phyloP scores from a whole-genome alignment of 2,329 filamentous ascomycete genomes.

The Talaromyces sp. region DNA sequence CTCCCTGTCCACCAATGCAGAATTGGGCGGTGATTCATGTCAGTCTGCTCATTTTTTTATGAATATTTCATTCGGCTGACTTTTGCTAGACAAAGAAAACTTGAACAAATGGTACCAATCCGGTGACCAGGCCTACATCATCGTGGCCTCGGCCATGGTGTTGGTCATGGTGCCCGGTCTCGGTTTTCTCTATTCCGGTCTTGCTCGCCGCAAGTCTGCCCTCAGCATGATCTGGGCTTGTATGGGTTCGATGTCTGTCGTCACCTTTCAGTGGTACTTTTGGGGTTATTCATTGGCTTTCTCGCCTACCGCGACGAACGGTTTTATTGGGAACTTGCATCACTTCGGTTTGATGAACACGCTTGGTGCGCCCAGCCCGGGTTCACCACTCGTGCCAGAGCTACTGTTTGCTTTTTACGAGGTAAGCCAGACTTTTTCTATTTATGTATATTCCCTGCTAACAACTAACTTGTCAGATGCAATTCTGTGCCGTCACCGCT shows the following conservation, averaged over 20 bases:
- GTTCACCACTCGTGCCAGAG: conserved; percentile 80
- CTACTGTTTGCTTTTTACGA: conserved; percentile 93
- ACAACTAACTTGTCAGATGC: conserved; percentile 57
- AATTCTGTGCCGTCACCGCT: conserved; percentile 91
- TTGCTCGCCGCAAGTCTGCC: conserved; percentile 95
- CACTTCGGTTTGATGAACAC: conserved; percentile 87
- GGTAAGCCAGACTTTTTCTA: conserved; percentile 41
- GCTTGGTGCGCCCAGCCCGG: conserved; percentile 75
- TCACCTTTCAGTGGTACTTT: conserved; percentile 99
- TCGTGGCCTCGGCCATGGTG: conserved; percentile 86
- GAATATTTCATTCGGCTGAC: conserved; percentile 2
- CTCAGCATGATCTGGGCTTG: conserved; percentile 95
- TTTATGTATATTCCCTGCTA: no score
- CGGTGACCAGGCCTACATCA: conserved; percentile 90
- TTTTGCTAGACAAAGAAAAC: conserved; percentile 64
- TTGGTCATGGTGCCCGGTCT: conserved; percentile 95
- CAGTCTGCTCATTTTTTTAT: conserved; percentile 37
- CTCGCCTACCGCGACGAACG: conserved; percentile 71
- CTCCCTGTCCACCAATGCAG: conserved; percentile 44
- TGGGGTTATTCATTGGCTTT: conserved; percentile 98
- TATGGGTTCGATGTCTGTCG: conserved; percentile 86
- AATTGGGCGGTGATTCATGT: conserved; percentile 73
- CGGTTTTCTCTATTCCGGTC: conserved; percentile 93
- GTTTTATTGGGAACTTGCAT: conserved; percentile 84
- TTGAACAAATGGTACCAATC: conserved; percentile 92